Evolutionary conservation across 139 green algal genomes (phyloP), one percentile per base, ranked within the genome.

Genomic region (Zygnema circumcarinatum): DNA sequence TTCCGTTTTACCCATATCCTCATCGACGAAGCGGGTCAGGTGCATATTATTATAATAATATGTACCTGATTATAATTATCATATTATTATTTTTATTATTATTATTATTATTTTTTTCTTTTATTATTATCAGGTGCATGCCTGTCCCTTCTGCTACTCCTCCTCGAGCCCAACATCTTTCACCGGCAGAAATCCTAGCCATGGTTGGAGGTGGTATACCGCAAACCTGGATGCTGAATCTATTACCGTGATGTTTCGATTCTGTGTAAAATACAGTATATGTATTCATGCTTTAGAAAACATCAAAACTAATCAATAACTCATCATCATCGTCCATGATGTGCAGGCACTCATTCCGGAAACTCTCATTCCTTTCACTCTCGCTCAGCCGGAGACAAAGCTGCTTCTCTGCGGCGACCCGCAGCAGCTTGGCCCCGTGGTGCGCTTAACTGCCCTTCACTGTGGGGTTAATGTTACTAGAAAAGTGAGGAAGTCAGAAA

Each of bases 11-110:
- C 82, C n/a, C 82, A 88, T 41, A 88, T 88, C 2, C 73, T 88
- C 31, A 88, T 88, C 2, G 82, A 88, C 38, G 82, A 88, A 21
- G 82, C 82, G 16, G 82, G 82, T 22, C 80, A 87, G 76, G 76
- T 84, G 56, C 29, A 72, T 72, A 81, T 79, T 69, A 76, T 29
- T 29, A 69, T 81, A 81, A 56, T 81, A 29, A 81, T 81, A 76
- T 81, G 73, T 81, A 29, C 73, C 62, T 81, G 29, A 29, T 35
- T 72, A 72, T 29, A 72, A 29, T 29, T 72, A 35, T 29, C 56
- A 35, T 29, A 35, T 29, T 29, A 72, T 29, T 35, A 72, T 29
- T 35, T n/a, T n/a, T n/a, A n/a, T n/a, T n/a, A n/a, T n/a, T n/a
- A n/a, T n/a, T n/a, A n/a, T n/a, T n/a, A n/a, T n/a, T n/a, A n/a